Evolutionary conservation across 345 rosid genomes (phyloP), one percentile per base, ranked within the genome.

Genomic region (Nephelium lappaceum): DNA sequence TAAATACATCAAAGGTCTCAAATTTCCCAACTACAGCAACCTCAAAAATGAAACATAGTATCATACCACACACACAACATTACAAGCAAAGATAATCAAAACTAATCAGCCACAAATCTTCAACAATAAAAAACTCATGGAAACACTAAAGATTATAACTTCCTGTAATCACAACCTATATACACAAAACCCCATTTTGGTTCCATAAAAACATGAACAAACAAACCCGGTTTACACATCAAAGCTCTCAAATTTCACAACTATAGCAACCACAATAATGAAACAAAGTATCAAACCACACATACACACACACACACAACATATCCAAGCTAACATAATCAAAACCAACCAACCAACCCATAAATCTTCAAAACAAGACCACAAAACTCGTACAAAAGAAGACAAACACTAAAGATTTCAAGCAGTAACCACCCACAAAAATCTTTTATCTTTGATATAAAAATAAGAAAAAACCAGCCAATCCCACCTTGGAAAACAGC

Each of bases 401-500:
- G 36, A 31, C 3, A 31, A 31, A 31, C 36, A 31, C 36, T 31
- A 31, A 31, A 31, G 1, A 45, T 45, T 45, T 1, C 51, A 45
- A 31, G 36, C 62, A 19, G 23, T 11, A 7, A 5, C 62, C 62
- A n/a, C 8, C 62, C 8, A 66, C 41, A 66, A 67, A 67, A 9
- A 72, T 14, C 24, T 1, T 19, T 24, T 16, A 60, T 24, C 53
- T 58, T 58, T 41, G 47, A 74, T 6, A 24, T 24, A 4, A 43
- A 7, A 18, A 8, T 6, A 3, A 5, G 27, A 45, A 31, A 31
- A 16, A 12, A 63, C 47, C 15, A 27, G 49, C 69, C 61, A 74
- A 45, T 58, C 43, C 43, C 70, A 45, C 58, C 31, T 74, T 16
- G 27, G 19, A 74, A 63, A 74, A 62, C 42, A 43, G 36, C 21